These are phyloP conservation scores for Clarireedia monteithiana DNA, from an alignment of 2,329 filamentous ascomycete genomes.

Conservation along the genomic window DNA sequence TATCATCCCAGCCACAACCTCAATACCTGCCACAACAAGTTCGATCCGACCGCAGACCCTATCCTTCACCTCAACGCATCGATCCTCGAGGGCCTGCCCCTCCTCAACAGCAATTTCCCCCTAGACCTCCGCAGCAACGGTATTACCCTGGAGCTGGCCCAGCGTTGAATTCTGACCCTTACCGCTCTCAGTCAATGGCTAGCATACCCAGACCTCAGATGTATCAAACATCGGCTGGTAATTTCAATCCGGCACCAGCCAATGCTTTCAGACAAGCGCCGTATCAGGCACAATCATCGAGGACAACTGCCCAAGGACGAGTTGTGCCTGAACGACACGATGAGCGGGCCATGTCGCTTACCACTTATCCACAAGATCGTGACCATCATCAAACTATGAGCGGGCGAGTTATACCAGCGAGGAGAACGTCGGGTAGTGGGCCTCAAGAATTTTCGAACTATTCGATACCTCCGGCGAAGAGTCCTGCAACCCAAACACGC, in stretches of 20 bases:
- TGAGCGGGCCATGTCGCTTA: constrained; percentile 95
- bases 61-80: constrained; percentile 48
- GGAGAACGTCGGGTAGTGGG: constrained; percentile 38
- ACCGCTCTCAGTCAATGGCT: constrained; percentile 89
- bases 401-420: constrained; percentile 80
- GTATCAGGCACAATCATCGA: constrained; percentile 57
- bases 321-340: constrained; percentile 86
- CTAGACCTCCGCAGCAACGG: constrained; percentile 44
- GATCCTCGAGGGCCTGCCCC: constrained; percentile 28
- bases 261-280: constrained; percentile 73
- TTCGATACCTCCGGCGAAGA: constrained; percentile 20
- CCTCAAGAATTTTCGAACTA: constrained; percentile 24
- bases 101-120: constrained; percentile 36
- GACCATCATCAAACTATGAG: constrained; percentile 89
- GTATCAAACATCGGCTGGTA: constrained; percentile 56
- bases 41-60: constrained; percentile 59
- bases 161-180: constrained; percentile 76
- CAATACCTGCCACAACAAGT: constrained; percentile 54
- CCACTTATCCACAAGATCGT: constrained; percentile 67
- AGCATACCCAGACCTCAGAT: constrained; percentile 64
- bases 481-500: constrained; percentile 42
- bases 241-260: constrained; percentile 59
- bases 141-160: constrained; percentile 54
- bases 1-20: constrained; percentile 40
- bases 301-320: constrained; percentile 85